Conservation (phyloP, 306 rosid genomes). For the Quercus alba region DNA sequence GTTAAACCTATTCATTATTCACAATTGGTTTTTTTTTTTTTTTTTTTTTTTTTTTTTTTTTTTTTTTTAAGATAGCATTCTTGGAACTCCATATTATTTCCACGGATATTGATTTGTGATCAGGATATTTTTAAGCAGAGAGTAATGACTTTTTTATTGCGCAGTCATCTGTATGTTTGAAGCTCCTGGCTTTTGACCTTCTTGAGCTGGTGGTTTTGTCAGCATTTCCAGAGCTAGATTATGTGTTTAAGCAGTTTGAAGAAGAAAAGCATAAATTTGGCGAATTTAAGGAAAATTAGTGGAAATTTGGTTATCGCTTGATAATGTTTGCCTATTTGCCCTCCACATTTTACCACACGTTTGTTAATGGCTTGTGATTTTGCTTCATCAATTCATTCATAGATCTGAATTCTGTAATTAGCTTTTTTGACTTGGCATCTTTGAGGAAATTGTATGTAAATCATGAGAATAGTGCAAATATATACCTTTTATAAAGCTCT, state of each 20-base stretch:
- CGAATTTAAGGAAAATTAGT: slow-evolving; percentile 21
- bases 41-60: no score
- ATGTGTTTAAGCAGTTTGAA: slow-evolving; percentile 65
- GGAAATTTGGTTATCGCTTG: background rate
- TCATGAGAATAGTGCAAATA: slow-evolving; percentile 39
- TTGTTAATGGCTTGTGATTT: slow-evolving; percentile 8
- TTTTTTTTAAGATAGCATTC: background rate
- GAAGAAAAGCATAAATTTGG: slow-evolving; percentile 79
- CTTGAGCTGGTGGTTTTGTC: slow-evolving; percentile 70
- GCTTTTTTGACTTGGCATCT: slow-evolving; percentile 12
- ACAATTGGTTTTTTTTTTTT: no score
- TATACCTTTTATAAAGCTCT: background rate
- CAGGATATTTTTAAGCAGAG: background rate
- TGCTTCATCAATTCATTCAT: background rate
- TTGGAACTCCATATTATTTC: background rate
- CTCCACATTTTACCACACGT: background rate
- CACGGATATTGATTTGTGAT: background rate
- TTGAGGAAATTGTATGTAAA: slow-evolving; percentile 41
- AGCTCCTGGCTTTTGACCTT: slow-evolving; percentile 82
- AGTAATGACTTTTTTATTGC: slow-evolving; percentile 12
- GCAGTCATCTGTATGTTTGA: slow-evolving; percentile 89
- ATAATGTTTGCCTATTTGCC: background rate
- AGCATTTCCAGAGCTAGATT: slow-evolving; percentile 78
- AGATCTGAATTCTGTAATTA: slow-evolving; percentile 23
- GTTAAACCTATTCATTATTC: no score